Conservation (phyloP, 495 filamentous ascomycete genomes). For the Lepraria neglecta region DNA sequence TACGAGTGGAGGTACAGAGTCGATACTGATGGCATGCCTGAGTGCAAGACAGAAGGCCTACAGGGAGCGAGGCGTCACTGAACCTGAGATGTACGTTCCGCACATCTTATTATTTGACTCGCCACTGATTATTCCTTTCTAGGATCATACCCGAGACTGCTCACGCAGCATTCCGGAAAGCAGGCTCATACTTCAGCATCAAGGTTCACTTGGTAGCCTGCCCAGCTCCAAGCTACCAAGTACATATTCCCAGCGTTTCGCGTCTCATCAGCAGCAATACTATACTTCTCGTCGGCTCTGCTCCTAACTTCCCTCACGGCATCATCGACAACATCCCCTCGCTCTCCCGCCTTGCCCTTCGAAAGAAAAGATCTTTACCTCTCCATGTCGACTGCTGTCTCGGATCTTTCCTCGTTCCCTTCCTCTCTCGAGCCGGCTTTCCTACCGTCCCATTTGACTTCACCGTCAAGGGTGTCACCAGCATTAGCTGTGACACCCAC, state of each 20-base stretch:
- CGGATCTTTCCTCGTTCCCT: constrained; percentile 88
- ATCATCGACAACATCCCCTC: constrained; percentile 91
- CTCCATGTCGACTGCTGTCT: constrained; percentile 97
- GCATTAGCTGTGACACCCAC: constrained; percentile 93
- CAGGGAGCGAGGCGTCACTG: constrained; percentile 73
- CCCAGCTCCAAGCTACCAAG: constrained; percentile 78
- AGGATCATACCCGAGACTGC: constrained; percentile 93
- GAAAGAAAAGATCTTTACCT: constrained; percentile 58
- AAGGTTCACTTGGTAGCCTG: constrained; percentile 86
- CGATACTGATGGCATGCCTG: constrained; percentile 89
- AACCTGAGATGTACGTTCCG: constrained; percentile 71
- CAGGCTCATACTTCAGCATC: constrained; percentile 89
- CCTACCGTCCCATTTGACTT: constrained; percentile 79
- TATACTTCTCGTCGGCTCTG: constrained; percentile 88
- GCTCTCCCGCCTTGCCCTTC: constrained; percentile 76
- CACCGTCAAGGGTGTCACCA: constrained; percentile 85
- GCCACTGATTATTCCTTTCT: constrained; percentile 10
- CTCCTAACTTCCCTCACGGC: constrained; percentile 96
- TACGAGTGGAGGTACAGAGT: constrained; percentile 90
- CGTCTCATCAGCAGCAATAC: constrained; percentile 95
- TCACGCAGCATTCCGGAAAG: constrained; percentile 95
- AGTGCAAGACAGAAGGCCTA: constrained; percentile 84
- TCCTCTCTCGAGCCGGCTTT: constrained; percentile 87
- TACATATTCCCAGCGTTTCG: constrained; percentile 65
- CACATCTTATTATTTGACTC: neutral